These are phyloP conservation scores for Teratosphaeria destructans DNA, from an alignment of 2,329 filamentous ascomycete species.

Conservation along the genomic window DNA sequence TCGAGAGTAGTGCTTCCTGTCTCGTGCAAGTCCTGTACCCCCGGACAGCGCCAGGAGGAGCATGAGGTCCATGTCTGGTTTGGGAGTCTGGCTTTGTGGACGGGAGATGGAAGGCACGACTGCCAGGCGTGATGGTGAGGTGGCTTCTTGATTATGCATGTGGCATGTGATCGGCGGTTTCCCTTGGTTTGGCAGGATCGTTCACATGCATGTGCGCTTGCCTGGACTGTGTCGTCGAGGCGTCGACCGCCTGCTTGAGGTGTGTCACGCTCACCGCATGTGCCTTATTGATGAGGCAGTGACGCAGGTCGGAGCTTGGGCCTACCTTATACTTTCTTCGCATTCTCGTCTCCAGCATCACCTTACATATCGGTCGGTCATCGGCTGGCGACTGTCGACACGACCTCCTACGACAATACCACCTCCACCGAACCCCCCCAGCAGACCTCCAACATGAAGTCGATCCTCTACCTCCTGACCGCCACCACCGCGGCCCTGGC, in stretches of 20 bases:
- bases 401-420: not conserved
- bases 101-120: too few species aligned
- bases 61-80: too few species aligned
- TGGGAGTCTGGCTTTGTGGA: too few species aligned
- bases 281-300: not conserved
- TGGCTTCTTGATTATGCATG: too few species aligned
- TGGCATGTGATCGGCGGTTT: not conserved
- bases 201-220: not conserved
- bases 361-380: too few species aligned
- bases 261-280: not conserved
- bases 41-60: too few species aligned
- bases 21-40: too few species aligned
- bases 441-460: not conserved
- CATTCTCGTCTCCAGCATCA: too few species aligned
- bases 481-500: not conserved
- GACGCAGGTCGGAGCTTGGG: not conserved
- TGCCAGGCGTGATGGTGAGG: too few species aligned
- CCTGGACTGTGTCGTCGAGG: not conserved
- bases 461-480: not conserved
- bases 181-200: not conserved
- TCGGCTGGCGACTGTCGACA: too few species aligned
- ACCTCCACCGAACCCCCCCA: not conserved
- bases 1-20: too few species aligned
- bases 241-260: not conserved
- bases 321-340: not conserved